Conservation (phyloP, 208 protist genomes). For the Naegleria fowleri region DNA sequence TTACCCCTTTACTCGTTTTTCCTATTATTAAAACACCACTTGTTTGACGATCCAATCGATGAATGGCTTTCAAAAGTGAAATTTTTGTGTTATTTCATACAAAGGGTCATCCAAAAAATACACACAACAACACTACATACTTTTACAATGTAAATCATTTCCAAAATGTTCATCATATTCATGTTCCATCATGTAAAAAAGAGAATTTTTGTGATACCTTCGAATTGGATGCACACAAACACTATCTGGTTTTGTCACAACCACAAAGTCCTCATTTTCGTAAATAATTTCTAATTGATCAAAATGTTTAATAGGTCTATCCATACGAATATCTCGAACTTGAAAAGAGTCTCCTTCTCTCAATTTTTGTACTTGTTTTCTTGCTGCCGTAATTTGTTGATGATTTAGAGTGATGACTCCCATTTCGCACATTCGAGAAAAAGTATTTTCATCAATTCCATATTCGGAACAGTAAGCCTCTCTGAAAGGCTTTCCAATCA, state of each 20-base stretch:
- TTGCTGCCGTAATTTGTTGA: neutral
- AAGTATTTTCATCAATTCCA: neutral
- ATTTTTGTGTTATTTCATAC: too few species aligned
- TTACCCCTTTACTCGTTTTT: neutral
- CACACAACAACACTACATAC: too few species aligned
- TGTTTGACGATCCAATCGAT: conserved; percentile 3
- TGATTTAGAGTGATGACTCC: neutral
- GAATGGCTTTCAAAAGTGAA: neutral
- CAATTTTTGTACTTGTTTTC: neutral
- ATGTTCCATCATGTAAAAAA: conserved; percentile 44
- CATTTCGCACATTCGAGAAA: neutral
- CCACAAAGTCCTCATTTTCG: neutral
- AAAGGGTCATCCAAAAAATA: too few species aligned
- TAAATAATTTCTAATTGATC: conserved; percentile 13
- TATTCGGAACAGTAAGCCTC: neutral
- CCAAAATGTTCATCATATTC: neutral
- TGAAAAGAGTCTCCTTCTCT: neutral
- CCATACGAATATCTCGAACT: neutral
- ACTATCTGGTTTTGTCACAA: neutral
- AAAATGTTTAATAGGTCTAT: neutral
- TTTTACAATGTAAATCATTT: neutral
- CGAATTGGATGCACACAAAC: conserved; percentile 10
- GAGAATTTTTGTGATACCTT: conserved; percentile 55
- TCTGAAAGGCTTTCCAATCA: neutral
- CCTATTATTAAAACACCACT: neutral